Conservation (phyloP, 345 rosid genomes). For the Salix suchowensis region DNA sequence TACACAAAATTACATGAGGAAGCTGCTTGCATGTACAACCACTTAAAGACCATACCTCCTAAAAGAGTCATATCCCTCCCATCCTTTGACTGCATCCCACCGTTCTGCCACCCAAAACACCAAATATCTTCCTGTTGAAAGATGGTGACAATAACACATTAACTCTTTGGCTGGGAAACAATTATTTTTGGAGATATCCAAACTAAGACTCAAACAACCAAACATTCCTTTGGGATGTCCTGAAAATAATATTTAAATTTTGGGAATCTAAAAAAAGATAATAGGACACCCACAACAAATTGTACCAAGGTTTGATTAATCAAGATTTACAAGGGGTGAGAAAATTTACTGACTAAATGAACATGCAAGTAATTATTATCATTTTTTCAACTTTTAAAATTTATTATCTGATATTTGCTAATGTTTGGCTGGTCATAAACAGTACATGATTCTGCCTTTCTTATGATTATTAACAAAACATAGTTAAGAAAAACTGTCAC, state of each 20-base stretch:
- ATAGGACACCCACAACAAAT: too few species aligned
- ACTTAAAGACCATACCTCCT: slow-evolving; percentile 51
- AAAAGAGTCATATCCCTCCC: slow-evolving; percentile 59
- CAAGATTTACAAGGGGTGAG: too few species aligned
- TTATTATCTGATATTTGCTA: neutral
- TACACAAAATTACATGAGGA: neutral
- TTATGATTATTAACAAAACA: too few species aligned
- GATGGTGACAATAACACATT: slow-evolving; percentile 1
- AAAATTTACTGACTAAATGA: neutral
- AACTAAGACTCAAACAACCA: neutral
- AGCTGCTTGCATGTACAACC: neutral
- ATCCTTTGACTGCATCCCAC: slow-evolving; percentile 52
- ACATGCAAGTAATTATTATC: neutral
- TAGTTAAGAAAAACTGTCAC: too few species aligned
- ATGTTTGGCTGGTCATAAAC: neutral
- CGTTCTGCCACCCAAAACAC: slow-evolving; percentile 83
- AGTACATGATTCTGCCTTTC: too few species aligned
- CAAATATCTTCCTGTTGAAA: slow-evolving; percentile 46
- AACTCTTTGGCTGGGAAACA: neutral
- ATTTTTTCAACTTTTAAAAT: neutral
- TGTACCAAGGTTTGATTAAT: too few species aligned
- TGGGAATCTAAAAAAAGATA: too few species aligned
- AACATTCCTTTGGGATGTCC: too few species aligned
- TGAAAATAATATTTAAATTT: too few species aligned
- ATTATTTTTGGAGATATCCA: neutral